These are phyloP conservation scores for Paracorniculantispora psalliotae DNA, from an alignment of 2,329 filamentous ascomycete species.

Conservation along the genomic window DNA sequence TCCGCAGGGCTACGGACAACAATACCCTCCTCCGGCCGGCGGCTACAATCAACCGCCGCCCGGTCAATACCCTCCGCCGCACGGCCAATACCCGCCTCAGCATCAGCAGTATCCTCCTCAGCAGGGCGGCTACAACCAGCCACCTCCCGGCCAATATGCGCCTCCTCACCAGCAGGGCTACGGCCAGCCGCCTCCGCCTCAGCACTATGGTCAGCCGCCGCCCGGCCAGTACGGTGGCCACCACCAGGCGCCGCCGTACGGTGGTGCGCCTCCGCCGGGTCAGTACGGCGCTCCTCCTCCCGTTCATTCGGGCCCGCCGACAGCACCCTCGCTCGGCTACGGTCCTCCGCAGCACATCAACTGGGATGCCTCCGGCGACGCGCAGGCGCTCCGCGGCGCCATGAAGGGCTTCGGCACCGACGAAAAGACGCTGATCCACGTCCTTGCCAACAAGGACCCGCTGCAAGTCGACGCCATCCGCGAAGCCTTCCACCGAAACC, in stretches of 20 bases:
- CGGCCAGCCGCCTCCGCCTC: conserved; percentile 21
- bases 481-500: conserved; percentile 58
- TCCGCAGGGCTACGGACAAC: conserved; percentile 36
- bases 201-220: conserved; percentile 27
- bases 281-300: conserved; percentile 39
- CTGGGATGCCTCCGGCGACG: conserved; percentile 64
- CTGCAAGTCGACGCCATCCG: conserved; percentile 68
- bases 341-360: conserved; percentile 63
- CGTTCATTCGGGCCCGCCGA: conserved; percentile 45
- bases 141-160: conserved; percentile 22
- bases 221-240: conserved; percentile 21
- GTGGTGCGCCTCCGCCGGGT: conserved; percentile 26
- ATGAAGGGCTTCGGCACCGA: conserved; percentile 96
- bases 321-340: conserved; percentile 69
- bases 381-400: conserved; percentile 67
- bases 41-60: conserved; percentile 33
- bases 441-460: conserved; percentile 69
- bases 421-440: conserved; percentile 67
- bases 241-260: conserved; percentile 12
- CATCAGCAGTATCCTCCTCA: conserved; percentile 31
- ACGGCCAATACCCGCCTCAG: conserved; percentile 26
- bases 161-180: conserved; percentile 23
- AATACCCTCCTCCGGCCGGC: conserved; percentile 28
- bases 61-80: conserved; percentile 24
- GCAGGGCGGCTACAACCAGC: conserved; percentile 27